Percentiles rank a stretch among this genome's conserved stretches.
Evolutionary conservation across 1,284 basidiomycete species (phyloP).

Genomic region (Ustilago curta): DNA sequence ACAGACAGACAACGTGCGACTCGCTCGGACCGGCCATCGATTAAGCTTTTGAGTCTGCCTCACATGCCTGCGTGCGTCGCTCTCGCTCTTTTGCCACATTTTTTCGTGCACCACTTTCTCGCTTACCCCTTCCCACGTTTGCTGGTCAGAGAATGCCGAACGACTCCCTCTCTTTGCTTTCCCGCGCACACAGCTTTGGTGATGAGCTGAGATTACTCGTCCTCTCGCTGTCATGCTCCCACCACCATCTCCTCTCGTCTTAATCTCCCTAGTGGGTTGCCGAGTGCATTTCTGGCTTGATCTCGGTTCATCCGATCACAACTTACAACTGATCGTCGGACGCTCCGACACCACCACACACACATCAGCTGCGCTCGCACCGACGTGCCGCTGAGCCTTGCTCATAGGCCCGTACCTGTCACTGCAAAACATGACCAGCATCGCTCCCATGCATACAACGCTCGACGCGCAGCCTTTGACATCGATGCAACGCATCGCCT

Average conservation of each 20-base stretch:
- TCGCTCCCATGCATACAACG: constrained; percentile 2
- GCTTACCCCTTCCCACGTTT: neutral
- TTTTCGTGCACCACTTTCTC: neutral
- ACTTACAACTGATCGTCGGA: constrained; percentile 3
- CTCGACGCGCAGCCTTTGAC: constrained; percentile 4
- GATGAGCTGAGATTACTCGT: constrained; percentile 1
- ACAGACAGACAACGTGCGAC: too few species aligned
- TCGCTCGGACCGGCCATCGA: constrained; percentile 3
- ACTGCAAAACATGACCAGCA: constrained; percentile 10
- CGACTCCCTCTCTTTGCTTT: neutral
- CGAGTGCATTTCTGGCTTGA: neutral
- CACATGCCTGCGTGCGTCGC: too few species aligned
- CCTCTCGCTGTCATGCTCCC: neutral
- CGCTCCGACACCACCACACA: neutral
- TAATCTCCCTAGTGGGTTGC: neutral
- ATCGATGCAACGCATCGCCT: constrained; percentile 27
- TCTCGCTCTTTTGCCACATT: constrained; percentile 1
- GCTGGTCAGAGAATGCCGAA: constrained; percentile 14
- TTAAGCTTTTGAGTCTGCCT: neutral
- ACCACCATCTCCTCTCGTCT: neutral
- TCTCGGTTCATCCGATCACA: neutral
- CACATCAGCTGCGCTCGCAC: neutral
- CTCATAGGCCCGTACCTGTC: neutral
- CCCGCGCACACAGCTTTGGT: neutral
- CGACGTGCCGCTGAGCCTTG: constrained; percentile 1